Base-by-base conservation (phyloP, 768 basidiomycete genomes). In the Antrodiella citrinella region DNA sequence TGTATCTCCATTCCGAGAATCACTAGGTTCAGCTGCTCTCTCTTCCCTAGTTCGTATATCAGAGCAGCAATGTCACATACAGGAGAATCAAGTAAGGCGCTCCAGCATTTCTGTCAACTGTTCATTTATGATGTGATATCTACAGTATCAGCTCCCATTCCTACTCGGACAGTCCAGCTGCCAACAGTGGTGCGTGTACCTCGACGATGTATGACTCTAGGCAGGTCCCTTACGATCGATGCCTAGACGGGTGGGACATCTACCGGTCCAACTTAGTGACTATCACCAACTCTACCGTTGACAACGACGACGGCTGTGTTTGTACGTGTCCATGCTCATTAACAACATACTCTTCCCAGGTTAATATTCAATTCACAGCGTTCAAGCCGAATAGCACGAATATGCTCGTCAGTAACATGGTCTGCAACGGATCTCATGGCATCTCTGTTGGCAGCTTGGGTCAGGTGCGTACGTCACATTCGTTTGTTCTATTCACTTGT, bases 381-480 rank as follows among this genome's bases (percentile, higher is more conserved):
- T 72, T 74, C 66, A 74, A 74, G 56, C 72, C 72, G 7, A 74
- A 75, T 56, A 67, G 71, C 19, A 75, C 74, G 2, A 59, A 73
- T 53, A 66, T 70, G 21, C 46, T 67, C 21, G 67, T 75, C 13
- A 59, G 57, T 12, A 71, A 76, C 54, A 62, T 77, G 52, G 61
- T 57, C 51, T 76, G 72, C 61, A 73, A 72, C 51, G 67, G 68
- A 18, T 67, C 66, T 13, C 71, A 72, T 53, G 74, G 75, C 44
- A 70, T 76, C 56, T 74, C 73, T 23, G 73, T 78, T 25, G 75
- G 75, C 4, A 75, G 73, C 22, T 62, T 77, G 2, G 75, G 73
- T 7, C 73, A 75, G 59, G 61, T 60, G 24, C 11, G 55, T 47
- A 22, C 44, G 22, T 35, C 18, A 43, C 22, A 3, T 21, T 22